A percentile compares a stretch with the other conserved stretches of the same genome.
These are phyloP conservation scores for Imleria badia DNA, from an alignment of 768 basidiomycete genomes.

Conservation along the genomic window DNA sequence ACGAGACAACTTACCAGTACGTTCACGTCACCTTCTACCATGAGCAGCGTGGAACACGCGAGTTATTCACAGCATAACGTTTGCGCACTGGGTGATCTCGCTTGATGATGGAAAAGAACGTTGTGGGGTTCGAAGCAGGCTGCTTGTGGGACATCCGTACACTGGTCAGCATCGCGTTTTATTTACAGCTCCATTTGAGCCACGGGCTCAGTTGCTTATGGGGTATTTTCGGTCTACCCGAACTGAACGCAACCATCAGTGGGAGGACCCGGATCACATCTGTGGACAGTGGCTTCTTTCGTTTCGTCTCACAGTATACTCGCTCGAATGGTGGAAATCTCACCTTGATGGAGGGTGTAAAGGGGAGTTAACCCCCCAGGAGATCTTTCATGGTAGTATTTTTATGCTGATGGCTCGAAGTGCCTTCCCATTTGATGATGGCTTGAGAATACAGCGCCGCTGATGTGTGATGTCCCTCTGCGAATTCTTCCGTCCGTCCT, in stretches of 20 bases:
- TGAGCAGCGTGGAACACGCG: conserved; percentile 8
- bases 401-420: conserved; percentile 2
- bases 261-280: no score
- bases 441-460: conserved; percentile 5
- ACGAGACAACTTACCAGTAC: background rate
- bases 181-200: conserved; percentile 5
- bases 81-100: conserved; percentile 15
- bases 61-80: conserved; percentile 1
- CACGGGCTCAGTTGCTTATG: background rate
- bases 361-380: background rate
- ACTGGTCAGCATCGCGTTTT: background rate
- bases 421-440: background rate
- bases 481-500: conserved; percentile 15
- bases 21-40: conserved; percentile 2
- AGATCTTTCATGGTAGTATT: conserved; percentile 4
- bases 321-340: conserved; percentile 2
- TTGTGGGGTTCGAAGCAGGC: conserved; percentile 23
- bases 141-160: conserved; percentile 9
- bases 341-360: conserved; percentile 3
- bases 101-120: conserved; percentile 23
- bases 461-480: conserved; percentile 11
- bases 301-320: background rate
- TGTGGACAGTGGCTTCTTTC: background rate
- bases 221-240: background rate
- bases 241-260: background rate